A percentile compares a stretch with the other conserved stretches of the same genome.
Evolutionary conservation across 1,284 basidiomycete species (phyloP).

Genomic region (Xerocomus nothofagi): DNA sequence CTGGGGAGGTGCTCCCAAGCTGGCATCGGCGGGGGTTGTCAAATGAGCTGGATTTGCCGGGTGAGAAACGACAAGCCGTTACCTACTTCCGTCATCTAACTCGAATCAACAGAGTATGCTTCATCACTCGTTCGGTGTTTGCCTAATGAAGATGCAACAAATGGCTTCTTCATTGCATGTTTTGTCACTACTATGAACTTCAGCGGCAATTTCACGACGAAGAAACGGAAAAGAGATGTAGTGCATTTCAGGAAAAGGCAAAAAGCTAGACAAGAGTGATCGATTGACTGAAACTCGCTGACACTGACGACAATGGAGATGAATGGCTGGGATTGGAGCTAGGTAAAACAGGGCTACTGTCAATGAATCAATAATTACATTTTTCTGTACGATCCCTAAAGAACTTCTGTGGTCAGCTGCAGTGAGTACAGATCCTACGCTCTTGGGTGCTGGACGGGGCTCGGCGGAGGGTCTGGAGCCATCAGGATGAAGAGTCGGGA

Average conservation of each 20-base stretch:
- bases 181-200: slow-evolving; percentile 48
- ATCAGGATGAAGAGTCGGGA: slow-evolving; percentile 20
- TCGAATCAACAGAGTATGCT: slow-evolving; percentile 51
- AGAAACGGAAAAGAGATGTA: slow-evolving; percentile 15
- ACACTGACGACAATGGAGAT: slow-evolving; percentile 11
- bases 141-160: slow-evolving; percentile 85
- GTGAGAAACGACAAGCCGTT: slow-evolving; percentile 36
- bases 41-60: slow-evolving; percentile 55
- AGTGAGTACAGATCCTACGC: slow-evolving; percentile 37
- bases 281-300: slow-evolving; percentile 1
- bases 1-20: slow-evolving; percentile 63
- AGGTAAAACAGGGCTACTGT: slow-evolving; percentile 30
- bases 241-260: slow-evolving; percentile 4
- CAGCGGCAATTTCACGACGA: slow-evolving; percentile 10
- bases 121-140: slow-evolving; percentile 78
- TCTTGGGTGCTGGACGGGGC: slow-evolving; percentile 26
- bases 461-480: slow-evolving; percentile 16
- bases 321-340: slow-evolving; percentile 14
- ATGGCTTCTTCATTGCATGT: slow-evolving; percentile 93
- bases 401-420: slow-evolving; percentile 38
- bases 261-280: slow-evolving; percentile 5
- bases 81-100: not conserved
- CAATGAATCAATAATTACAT: slow-evolving; percentile 34
- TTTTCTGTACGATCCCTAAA: slow-evolving; percentile 34
- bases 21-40: slow-evolving; percentile 79